Conservation (phyloP, 495 filamentous ascomycete species). For the Daldinia loculata region DNA sequence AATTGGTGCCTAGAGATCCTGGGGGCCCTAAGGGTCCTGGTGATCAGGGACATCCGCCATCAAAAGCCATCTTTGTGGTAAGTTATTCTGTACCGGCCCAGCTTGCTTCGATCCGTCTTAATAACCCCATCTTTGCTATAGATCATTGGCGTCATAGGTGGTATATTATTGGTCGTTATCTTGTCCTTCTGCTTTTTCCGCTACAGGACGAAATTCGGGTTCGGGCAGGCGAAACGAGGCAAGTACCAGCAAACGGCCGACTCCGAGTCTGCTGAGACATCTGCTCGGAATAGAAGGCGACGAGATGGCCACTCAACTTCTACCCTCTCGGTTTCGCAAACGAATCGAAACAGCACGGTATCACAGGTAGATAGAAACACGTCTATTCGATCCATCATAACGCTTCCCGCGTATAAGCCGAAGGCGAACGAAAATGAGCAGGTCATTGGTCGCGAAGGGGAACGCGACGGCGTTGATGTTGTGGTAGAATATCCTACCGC, state of each 20-base stretch:
- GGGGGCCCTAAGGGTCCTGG: not conserved
- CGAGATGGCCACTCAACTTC: slow-evolving; percentile 16
- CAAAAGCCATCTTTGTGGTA: slow-evolving; percentile 37
- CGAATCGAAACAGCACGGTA: slow-evolving; percentile 34
- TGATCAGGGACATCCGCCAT: not conserved
- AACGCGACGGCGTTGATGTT: slow-evolving; percentile 89
- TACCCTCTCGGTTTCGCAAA: slow-evolving; percentile 26
- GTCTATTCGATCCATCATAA: slow-evolving; percentile 90
- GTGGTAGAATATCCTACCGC: slow-evolving; percentile 75
- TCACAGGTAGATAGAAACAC: slow-evolving; percentile 77
- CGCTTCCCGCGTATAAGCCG: slow-evolving; percentile 78
- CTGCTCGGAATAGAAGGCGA: slow-evolving; percentile 21
- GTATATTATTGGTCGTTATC: slow-evolving; percentile 29
- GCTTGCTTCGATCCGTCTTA: not conserved
- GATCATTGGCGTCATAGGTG: slow-evolving; percentile 39
- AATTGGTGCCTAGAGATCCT: slow-evolving; percentile 10
- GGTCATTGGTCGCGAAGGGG: slow-evolving; percentile 89
- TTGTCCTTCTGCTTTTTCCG: slow-evolving; percentile 32
- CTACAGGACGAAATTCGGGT: slow-evolving; percentile 9
- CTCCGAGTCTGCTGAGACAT: slow-evolving; percentile 37
- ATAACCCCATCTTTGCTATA: slow-evolving; percentile 13
- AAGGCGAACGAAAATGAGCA: slow-evolving; percentile 78
- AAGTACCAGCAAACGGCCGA: slow-evolving; percentile 33
- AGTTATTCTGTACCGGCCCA: not conserved
- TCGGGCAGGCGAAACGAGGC: slow-evolving; percentile 25